These are phyloP conservation scores for Penicillium sp. DNA, from an alignment of 2,329 filamentous ascomycete species.

Conservation along the genomic window DNA sequence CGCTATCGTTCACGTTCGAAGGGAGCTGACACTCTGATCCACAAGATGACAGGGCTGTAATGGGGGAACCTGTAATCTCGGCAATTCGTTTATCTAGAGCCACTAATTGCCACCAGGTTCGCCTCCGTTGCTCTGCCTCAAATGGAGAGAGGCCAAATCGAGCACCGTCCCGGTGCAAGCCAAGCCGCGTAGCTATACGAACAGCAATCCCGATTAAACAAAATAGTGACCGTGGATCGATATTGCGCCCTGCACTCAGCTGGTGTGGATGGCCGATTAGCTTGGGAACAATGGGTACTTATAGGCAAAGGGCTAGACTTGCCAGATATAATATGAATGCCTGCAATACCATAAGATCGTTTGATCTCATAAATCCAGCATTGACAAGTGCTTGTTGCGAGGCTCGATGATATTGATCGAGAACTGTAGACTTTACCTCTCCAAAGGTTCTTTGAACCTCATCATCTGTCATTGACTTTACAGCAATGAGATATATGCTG, in stretches of 20 bases:
- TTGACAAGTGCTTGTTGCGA: conserved; percentile 50
- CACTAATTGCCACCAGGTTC: conserved; percentile 72
- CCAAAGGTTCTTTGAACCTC: conserved; percentile 54
- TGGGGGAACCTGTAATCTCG: conserved; percentile 62
- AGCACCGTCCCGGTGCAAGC: conserved; percentile 65
- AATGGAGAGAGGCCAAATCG: conserved; percentile 52
- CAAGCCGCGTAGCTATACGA: conserved; percentile 62
- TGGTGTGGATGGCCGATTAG: background rate
- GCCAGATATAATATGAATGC: conserved; percentile 60
- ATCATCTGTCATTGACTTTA: conserved; percentile 57
- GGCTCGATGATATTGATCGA: conserved; percentile 45
- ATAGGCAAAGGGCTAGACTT: conserved; percentile 22
- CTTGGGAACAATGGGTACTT: background rate
- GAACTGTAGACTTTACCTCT: conserved; percentile 29
- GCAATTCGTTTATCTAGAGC: conserved; percentile 69
- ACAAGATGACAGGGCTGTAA: conserved; percentile 26
- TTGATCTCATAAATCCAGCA: conserved; percentile 44
- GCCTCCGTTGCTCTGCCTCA: conserved; percentile 68
- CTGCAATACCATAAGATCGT: conserved; percentile 46
- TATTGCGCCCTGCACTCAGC: conserved; percentile 6
- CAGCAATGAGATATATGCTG: conserved; percentile 68
- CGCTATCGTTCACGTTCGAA: conserved; percentile 26
- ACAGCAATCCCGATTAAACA: conserved; percentile 58
- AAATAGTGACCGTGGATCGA: conserved; percentile 59
- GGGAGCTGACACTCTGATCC: conserved; percentile 20